Base-by-base conservation (phyloP, 129 eudicot species). In the Apium graveolens region DNA sequence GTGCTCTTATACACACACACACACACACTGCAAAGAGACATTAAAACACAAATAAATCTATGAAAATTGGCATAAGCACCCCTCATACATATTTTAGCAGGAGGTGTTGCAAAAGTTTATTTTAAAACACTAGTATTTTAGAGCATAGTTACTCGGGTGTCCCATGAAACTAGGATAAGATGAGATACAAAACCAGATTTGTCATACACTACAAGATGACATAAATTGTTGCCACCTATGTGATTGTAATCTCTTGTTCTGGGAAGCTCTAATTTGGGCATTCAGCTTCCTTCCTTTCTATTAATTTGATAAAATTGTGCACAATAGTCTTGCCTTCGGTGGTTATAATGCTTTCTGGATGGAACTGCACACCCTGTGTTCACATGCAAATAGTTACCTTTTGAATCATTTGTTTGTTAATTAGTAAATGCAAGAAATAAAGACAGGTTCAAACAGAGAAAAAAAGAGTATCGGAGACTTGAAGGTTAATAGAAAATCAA, bases 281-380 rank as follows among this genome's bases (percentile, higher is more conserved):
- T 79, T 86, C 87, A 76, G 86, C 88, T 90, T 89, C 97, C 82
- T 81, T 83, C 82, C 68, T 86, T 83, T 94, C 97, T 0, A 94
- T 85, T 83, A 88, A 51, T 73, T 88, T 89, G 82, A 91, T 87
- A 70, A 94, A 94, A 84, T 94, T 94, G 3, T 74, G 73, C 27
- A 94, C 93, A 35, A 94, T 91, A 45, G 78, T 84, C 77, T 79
- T 88, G 71, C 98, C 98, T 87, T 94, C 98, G 0, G 85, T 83
- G 24, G 97, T 94, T 70, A 94, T 92, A 85, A 94, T 88, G 84
- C 98, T 94, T 84, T 94, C 98, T 18, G 98, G 98, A 86, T 94
- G 98, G 84, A 94, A 94, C 76, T 94, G 98, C n/a, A 94, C 98
- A 0, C 98, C 98, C 97, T 95, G 90, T 75, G 45, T 78, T 60